These are phyloP conservation scores for Thelephora aurantiotincta DNA, from an alignment of 768 basidiomycete genomes.

Conservation along the genomic window DNA sequence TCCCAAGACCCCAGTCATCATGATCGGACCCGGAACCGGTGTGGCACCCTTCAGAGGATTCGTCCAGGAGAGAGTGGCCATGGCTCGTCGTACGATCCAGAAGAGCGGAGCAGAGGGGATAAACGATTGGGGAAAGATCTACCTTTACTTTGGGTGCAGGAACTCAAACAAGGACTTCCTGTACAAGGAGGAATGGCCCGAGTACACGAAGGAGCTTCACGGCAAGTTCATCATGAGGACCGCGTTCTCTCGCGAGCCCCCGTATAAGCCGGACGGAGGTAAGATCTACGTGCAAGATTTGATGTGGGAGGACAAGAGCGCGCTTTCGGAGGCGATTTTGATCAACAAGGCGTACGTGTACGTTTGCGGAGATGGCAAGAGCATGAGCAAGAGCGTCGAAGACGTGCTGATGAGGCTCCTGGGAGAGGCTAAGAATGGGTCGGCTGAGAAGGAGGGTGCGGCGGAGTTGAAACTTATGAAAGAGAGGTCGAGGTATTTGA, in stretches of 20 bases:
- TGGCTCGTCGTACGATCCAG: slow-evolving; percentile 86
- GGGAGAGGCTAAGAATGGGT: slow-evolving; percentile 89
- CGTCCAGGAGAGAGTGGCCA: slow-evolving; percentile 92
- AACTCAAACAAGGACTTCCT: slow-evolving; percentile 81
- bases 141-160: slow-evolving; percentile 94
- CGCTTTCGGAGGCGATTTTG: slow-evolving; percentile 78
- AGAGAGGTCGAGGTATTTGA: slow-evolving; percentile 76
- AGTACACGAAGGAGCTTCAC: slow-evolving; percentile 72
- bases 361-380: slow-evolving; percentile 93
- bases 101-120: slow-evolving; percentile 93
- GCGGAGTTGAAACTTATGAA: slow-evolving; percentile 93
- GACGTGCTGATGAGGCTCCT: slow-evolving; percentile 73
- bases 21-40: slow-evolving; percentile 98
- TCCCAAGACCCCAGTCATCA: slow-evolving; percentile 96
- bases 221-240: slow-evolving; percentile 84
- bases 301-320: slow-evolving; percentile 74
- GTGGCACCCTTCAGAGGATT: slow-evolving; percentile 99
- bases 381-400: slow-evolving; percentile 93
- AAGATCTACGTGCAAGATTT: slow-evolving; percentile 99
- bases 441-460: slow-evolving; percentile 71
- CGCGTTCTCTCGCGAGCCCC: slow-evolving; percentile 82
- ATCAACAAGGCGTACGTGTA: slow-evolving; percentile 96
- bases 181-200: slow-evolving; percentile 91
- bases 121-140: slow-evolving; percentile 89
- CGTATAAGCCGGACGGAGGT: slow-evolving; percentile 78